Base-by-base conservation (phyloP, 2,329 filamentous ascomycete species). In the Verruconis gallopava region DNA sequence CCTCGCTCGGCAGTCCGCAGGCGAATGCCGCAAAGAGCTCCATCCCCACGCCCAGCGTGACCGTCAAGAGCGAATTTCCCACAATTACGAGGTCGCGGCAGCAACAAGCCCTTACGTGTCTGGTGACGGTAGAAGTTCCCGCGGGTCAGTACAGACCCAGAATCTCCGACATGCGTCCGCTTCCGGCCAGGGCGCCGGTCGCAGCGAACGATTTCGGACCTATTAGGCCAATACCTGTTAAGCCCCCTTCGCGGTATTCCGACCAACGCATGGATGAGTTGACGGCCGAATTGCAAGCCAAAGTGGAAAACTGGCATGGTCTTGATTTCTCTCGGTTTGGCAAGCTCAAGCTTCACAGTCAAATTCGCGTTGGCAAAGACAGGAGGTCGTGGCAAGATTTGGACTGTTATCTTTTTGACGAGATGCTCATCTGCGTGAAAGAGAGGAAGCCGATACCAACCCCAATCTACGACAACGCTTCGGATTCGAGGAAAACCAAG, bases 391-490 rank as follows among this genome's bases (percentile, higher is more conserved):
- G 91, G 91, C 91, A 98, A 66, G 91, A 96, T 59, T 66, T 98
- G 43, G 88, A 98, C 59, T 98, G 91, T 60, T 98, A 85, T 59
- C 72, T 98, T 21, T 98, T 98, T 56, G 85, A 82, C 3, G 91
- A 98, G 65, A 98, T 98, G 91, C 81, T 98, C 53, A 98, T 98
- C 49, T 98, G 91, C 56, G 86, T 98, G 47, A 98, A 96, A 63
- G 91, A 96, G 64, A 96, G 95, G 73, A 94, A 88, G 65, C 56
- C 68, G 1, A 42, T 22, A 14, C 21, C 35, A 21, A 20, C 28
- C 3, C 20, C 36, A 6, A 28, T 28, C 4, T 39, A 14, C 13
- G 37, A 44, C 22, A 22, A 30, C 6, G 18, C 25, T n/a, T 22
- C 28, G 12, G 14, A n/a, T 43, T 71, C 72, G 43, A 88, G 81